Base-by-base conservation (phyloP, 371 early-diverging fungal species). In the Mucor velutinosus region DNA sequence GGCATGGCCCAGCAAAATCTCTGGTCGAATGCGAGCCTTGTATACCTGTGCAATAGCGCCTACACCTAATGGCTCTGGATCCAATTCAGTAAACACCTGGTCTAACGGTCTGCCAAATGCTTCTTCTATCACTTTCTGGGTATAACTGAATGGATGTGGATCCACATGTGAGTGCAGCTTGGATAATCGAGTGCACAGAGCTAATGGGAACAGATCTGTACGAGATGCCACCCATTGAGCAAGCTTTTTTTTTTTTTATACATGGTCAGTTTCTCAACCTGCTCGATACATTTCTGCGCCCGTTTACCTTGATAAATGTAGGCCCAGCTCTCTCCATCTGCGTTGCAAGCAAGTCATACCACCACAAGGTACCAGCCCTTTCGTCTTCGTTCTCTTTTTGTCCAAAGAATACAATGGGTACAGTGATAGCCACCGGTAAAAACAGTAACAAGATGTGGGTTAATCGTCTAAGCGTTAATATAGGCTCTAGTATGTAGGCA, bases 11-110 rank as follows among this genome's bases (percentile, higher is more conserved):
- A 81, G 43, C 4, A 86, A 73, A 25, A 86, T 75, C 1, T 81
- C 72, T 0, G 86, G 89, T 47, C 76, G 81, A 6, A 93, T 71
- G 45, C 83, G 81, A 17, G 91, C 94, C 32, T 87, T 74, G 69
- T 92, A 88, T 65, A 97, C 99, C 80, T 98, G 98, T 0, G 98
- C 96, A 71, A 99, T 95, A 6, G 97, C 96, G 1, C 99, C 98
- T 10, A 94, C 93, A 0, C 99, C 99, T 5, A 97, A 82, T 0
- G 97, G 96, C 0, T 70, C 76, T 32, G 82, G 79, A 21, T 93
- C 89, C 64, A 96, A 89, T 33, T 80, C 80, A 30, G 87, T 88
- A 80, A 98, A 96, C 7, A 95, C 75, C 25, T 91, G 87, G 25
- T 91, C 89, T 5, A 97, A 71, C 19, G 78, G 75, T 39, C 70